Evolutionary conservation across 2,329 filamentous ascomycete species (phyloP), one percentile per base, ranked within the genome.

Genomic region (Didymellaceae sp.): DNA sequence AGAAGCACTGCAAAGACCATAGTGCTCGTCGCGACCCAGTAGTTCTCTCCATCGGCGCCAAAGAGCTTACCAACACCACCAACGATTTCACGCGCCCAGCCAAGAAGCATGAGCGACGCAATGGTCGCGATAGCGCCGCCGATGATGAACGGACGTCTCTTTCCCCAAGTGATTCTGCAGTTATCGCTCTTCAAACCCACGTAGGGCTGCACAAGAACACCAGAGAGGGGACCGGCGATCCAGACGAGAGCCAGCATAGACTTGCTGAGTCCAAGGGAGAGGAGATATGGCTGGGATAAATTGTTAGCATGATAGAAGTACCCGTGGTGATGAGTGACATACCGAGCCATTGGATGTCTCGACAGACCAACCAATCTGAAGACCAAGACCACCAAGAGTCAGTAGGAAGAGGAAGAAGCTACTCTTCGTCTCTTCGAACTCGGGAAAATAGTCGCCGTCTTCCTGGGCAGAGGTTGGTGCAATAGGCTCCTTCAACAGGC

Each of bases 321-420:
- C 10, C 1, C 6, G 11, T 10, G 33, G 40, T 13, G 3, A 42
- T 18, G 22, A 2, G 8, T 11, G 14, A 74, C 80, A 66, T 71
- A 83, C 81, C 44, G 93, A 96, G 62, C 92, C 92, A 77, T 96
- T 93, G 45, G 91, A 96, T 32, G 96, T 80, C 74, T 97, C 93
- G 32, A 96, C 91, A 1, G 92, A 92, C 93, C 93, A 97, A 21
- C 93, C 91, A 61, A 97, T 89, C 75, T 97, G 93, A 55, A 97
- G 78, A 18, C 84, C 93, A 53, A 90, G 90, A 61, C 96, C 89
- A 68, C 89, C 86, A 55, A 97, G 80, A 6, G 93, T 96, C 73
- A 97, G 77, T 55, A 96, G 78, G 60, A 95, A 83, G 63, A 97
- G 79, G 73, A 96, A 96, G 86, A 87, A 91, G 35, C 86, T 78